Conservation (phyloP, 176 grass and related monocot genomes). For the Aegilops sharonensis region DNA sequence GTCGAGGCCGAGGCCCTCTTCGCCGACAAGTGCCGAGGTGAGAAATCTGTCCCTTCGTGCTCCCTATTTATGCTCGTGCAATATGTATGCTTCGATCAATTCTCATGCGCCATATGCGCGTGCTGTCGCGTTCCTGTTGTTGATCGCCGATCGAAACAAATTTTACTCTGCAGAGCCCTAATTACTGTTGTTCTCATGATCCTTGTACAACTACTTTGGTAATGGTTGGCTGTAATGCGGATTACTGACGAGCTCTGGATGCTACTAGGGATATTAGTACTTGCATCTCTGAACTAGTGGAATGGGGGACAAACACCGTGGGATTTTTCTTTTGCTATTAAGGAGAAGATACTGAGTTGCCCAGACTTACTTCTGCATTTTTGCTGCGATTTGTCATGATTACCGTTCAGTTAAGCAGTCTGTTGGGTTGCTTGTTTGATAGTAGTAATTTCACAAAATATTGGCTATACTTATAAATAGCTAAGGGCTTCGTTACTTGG, state of each 20-base stretch:
- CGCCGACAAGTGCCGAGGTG: conserved; percentile 33
- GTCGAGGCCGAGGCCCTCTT: conserved; percentile 11
- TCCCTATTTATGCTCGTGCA: background rate
- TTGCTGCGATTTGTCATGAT: background rate
- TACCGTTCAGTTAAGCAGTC: background rate
- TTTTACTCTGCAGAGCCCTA: background rate
- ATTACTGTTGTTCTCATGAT: background rate
- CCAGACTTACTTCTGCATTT: background rate
- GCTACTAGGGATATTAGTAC: background rate
- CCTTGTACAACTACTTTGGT: background rate
- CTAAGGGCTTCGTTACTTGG: background rate
- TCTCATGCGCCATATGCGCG: background rate
- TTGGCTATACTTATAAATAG: background rate
- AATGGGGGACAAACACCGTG: background rate
- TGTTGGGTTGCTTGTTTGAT: background rate
- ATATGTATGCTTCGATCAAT: background rate
- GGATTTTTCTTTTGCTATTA: too few relatives aligned
- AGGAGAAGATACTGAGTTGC: background rate
- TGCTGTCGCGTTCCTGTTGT: background rate
- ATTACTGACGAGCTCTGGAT: background rate
- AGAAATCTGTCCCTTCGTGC: background rate
- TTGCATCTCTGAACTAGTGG: conserved; percentile 7
- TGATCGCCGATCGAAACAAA: background rate
- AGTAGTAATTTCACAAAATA: background rate
- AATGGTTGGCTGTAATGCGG: background rate